Evolutionary conservation across 2,329 filamentous ascomycete genomes (phyloP).

Genomic region (Helotiales sp.): DNA sequence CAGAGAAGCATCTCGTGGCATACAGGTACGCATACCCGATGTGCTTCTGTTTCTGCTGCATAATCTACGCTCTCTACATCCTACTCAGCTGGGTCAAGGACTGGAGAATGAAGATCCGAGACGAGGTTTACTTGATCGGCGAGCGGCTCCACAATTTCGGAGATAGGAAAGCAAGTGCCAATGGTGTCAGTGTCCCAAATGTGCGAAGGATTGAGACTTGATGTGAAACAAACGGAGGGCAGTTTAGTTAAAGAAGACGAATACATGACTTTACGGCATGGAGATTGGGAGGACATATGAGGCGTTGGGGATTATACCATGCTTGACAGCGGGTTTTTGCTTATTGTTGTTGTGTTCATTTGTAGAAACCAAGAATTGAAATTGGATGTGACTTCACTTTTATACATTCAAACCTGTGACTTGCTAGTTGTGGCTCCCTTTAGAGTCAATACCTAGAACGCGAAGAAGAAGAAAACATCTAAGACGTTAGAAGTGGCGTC

Average conservation of each 20-base stretch:
- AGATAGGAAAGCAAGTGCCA: constrained; percentile 43
- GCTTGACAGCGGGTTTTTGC: background rate
- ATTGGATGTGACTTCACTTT: background rate
- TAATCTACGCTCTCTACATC: constrained; percentile 57
- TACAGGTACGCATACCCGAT: constrained; percentile 78
- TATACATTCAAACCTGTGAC: background rate
- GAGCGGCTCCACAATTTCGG: constrained; percentile 96
- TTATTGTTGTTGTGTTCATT: background rate
- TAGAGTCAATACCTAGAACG: background rate
- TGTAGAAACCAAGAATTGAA: constrained; percentile 4
- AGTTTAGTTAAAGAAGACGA: background rate
- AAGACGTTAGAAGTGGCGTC: no score
- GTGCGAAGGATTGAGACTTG: constrained; percentile 40
- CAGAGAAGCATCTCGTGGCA: constrained; percentile 40
- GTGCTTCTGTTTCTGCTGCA: constrained; percentile 44
- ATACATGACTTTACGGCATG: constrained; percentile 11
- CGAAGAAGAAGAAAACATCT: no score
- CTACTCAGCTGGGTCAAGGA: constrained; percentile 67
- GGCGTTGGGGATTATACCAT: constrained; percentile 8
- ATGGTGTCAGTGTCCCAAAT: constrained; percentile 25
- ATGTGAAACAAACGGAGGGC: background rate
- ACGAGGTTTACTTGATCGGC: constrained; percentile 95
- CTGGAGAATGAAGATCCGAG: constrained; percentile 83
- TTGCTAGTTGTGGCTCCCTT: background rate
- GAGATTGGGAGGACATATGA: background rate